A percentile compares a stretch with the other conserved stretches of the same genome.
phyloP scores from a whole-genome alignment of 352 stramenopile species.

The Phytophthora cajani region DNA sequence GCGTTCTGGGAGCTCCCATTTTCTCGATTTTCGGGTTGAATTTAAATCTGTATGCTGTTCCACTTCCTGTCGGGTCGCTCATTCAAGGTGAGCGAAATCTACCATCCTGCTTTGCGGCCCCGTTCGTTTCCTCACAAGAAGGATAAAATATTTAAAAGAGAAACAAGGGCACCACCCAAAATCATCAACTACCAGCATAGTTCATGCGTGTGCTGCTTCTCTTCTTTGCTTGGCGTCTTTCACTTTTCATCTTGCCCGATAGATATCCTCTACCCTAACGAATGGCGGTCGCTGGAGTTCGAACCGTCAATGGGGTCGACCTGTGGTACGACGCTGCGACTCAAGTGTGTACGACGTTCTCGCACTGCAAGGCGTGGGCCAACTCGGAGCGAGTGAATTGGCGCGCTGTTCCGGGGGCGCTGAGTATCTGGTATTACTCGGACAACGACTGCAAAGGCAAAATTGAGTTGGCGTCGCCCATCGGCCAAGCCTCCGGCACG shows the following conservation, averaged over 20 bases:
- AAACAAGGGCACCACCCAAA: not conserved
- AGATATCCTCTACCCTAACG: not conserved
- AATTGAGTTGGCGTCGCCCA: not conserved
- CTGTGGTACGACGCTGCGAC: not conserved
- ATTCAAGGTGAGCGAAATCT: not conserved
- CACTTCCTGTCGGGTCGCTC: no score
- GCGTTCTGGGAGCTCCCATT: no score
- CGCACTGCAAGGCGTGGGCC: not conserved
- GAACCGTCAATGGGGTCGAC: not conserved
- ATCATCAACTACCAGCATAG: no score
- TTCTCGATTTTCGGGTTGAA: no score
- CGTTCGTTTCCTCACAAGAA: no score
- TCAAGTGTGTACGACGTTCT: not conserved
- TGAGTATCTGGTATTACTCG: not conserved
- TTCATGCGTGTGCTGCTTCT: not conserved
- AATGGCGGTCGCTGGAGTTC: not conserved
- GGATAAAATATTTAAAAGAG: no score
- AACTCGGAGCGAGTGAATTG: not conserved
- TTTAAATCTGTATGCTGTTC: no score
- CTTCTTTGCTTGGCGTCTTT: not conserved
- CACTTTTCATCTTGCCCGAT: not conserved
- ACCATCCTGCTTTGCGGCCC: not conserved
- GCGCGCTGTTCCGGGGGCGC: not conserved
- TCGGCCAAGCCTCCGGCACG: not conserved
- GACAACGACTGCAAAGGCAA: not conserved